Evolutionary conservation across 257 asterid genomes (phyloP), one percentile per base, ranked within the genome.

Genomic region (Solanum acaule): DNA sequence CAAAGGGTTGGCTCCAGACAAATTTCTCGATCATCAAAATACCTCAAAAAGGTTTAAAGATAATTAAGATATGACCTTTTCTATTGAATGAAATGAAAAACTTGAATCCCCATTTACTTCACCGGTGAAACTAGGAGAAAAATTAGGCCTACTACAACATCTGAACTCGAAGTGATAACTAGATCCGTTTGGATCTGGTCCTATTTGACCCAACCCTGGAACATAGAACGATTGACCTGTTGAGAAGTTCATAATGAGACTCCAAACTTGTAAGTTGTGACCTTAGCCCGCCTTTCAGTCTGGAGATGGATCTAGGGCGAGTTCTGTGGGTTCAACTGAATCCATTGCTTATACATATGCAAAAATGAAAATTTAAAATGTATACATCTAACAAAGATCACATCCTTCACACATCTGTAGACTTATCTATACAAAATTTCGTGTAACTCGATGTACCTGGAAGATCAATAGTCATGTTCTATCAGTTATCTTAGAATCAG

Each of bases 401-500:
- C 33, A 89, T 49, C 73, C 85, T n/a, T 46, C 20, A 88, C 35
- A 63, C 63, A 85, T 65, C n/a, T n/a, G n/a, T n/a, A n/a, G n/a
- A n/a, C n/a, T n/a, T 40, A 42, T 33, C 87, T 95, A 86, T 91
- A 93, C 95, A 91, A 78, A 85, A 86, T 16, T 67, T 31, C 20
- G 37, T 88, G 75, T 65, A 77, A 68, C 86, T 65, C 46, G 87
- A 75, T 87, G 89, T 91, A 92, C 93, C 92, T 91, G 92, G 70
- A 83, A 83, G 88, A 85, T 73, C 14, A 70, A 83, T 10, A 25
- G 29, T 91, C 92, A 94, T 9, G 90, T 88, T 88, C 93, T 92
- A 83, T 95, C 97, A 25, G 95, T 93, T 31, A 93, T 88, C 93
- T 93, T 95, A 40, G 96, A 90, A 84, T 96, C 99, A 6, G 96